These are phyloP conservation scores for Penicillium hordei DNA, from an alignment of 2,329 filamentous ascomycete genomes.

Conservation along the genomic window DNA sequence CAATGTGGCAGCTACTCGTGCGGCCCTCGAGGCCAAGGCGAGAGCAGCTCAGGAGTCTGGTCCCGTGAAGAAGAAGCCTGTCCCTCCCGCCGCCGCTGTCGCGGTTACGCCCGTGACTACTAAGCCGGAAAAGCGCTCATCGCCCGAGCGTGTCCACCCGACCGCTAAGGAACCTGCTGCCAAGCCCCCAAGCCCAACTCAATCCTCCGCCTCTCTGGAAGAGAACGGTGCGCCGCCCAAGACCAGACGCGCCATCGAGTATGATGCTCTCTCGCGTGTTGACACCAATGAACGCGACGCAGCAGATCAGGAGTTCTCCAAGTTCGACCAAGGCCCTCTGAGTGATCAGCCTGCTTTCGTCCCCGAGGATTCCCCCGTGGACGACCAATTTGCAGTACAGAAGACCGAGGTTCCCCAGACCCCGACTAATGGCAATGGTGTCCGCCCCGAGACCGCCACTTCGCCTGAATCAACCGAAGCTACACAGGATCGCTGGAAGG, in stretches of 20 bases:
- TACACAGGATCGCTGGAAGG: constrained; percentile 80
- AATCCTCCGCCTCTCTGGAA: constrained; percentile 6
- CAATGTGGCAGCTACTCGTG: constrained; percentile 45
- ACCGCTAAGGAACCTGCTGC: constrained; percentile 27
- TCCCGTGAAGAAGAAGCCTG: constrained; percentile 38
- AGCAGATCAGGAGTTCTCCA: constrained; percentile 55
- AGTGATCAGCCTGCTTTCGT: constrained; percentile 81
- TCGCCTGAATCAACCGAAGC: constrained; percentile 5
- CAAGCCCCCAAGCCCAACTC: neutral
- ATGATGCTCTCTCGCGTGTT: constrained; percentile 61
- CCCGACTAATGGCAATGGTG: constrained; percentile 19
- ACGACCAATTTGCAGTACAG: constrained; percentile 19
- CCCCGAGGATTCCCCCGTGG: constrained; percentile 53
- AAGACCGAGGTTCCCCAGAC: constrained; percentile 19
- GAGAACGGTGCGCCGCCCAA: constrained; percentile 34
- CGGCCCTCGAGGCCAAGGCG: constrained; percentile 42
- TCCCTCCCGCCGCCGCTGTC: constrained; percentile 19
- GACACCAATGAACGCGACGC: constrained; percentile 52
- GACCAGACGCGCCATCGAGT: constrained; percentile 51
- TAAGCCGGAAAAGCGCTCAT: constrained; percentile 10
- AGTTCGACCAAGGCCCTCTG: constrained; percentile 87
- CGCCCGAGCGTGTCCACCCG: constrained; percentile 11
- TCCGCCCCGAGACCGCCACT: constrained; percentile 9
- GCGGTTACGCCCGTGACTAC: constrained; percentile 4
- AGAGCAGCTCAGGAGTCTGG: constrained; percentile 34